phyloP scores from a whole-genome alignment of 208 protist genomes.

The Crithidia fasciculata region DNA sequence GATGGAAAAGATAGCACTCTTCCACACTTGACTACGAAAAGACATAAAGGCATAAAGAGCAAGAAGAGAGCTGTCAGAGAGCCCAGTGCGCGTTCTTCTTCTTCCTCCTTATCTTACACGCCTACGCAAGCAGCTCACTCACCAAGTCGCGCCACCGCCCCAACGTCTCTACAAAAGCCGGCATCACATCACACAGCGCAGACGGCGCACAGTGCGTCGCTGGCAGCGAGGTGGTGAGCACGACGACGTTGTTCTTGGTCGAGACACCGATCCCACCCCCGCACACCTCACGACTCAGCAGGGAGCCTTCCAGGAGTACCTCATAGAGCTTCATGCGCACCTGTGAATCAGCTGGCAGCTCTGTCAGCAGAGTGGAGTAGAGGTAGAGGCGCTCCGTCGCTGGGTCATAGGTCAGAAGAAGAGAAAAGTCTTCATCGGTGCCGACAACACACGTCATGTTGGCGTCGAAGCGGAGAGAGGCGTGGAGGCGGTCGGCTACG shows the following conservation, averaged over 20 bases:
- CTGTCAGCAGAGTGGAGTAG: constrained; percentile 75
- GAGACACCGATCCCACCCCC: constrained; percentile 79
- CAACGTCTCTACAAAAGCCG: constrained; percentile 73
- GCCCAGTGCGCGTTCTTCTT: neutral
- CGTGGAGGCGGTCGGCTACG: constrained; percentile 51
- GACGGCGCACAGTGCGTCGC: constrained; percentile 42
- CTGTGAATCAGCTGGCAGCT: constrained; percentile 44
- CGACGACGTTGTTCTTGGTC: constrained; percentile 60
- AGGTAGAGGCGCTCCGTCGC: constrained; percentile 82
- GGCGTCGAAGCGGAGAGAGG: constrained; percentile 68
- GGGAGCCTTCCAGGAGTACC: constrained; percentile 72
- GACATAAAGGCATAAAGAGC: neutral
- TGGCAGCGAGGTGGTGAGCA: constrained; percentile 69
- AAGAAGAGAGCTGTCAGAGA: neutral
- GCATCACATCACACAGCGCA: constrained; percentile 65
- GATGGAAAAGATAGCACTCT: no score
- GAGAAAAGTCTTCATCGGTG: constrained; percentile 61
- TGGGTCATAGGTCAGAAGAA: constrained; percentile 77
- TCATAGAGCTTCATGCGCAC: constrained; percentile 79
- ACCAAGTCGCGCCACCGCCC: constrained; percentile 68
- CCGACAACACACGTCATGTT: constrained; percentile 81
- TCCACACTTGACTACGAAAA: no score
- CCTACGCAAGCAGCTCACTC: constrained; percentile 48
- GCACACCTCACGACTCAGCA: constrained; percentile 83
- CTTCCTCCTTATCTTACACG: no score